Base-by-base conservation (phyloP, 1,284 basidiomycete genomes). In the Binderoboletus segoi region DNA sequence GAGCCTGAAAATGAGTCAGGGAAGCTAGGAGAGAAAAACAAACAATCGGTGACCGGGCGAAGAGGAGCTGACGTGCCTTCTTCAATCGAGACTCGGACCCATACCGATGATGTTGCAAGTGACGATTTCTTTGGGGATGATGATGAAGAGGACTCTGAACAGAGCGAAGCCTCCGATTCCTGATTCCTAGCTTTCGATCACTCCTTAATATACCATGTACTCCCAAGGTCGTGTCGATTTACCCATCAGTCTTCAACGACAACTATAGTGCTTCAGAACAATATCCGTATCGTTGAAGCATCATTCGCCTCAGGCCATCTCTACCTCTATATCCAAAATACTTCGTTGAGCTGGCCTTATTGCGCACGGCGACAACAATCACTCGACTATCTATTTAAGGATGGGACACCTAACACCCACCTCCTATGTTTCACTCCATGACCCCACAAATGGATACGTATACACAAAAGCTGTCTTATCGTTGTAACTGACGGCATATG, bases 1-100 rank as follows among this genome's bases (percentile, higher is more conserved):
- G 82, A 85, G 63, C 90, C 91, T 5, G 91, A 93, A 68, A 65
- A 79, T 41, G 72, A 76, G 12, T 51, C 65, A n/a, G 61, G 63
- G 60, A 63, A 56, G 21, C 21, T 32, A 47, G 62, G 57, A 54
- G 64, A 54, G 20, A 61, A 63, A 50, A 61, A 54, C 54, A 61
- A 53, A 50, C 62, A 47, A 24, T 43, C 23, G 20, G 53, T 49
- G 26, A 54, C 56, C 21, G 6, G 53, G 23, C 51, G 47, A 28
- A 53, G 47, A 37, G 42, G 42, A 37, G 26, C 37, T 23, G 20
- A 53, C 5, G 10, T 13, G 37, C 35, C 28, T 35, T 46, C 58
- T 41, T 41, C 58, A 24, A 48, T 16, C 33, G 61, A 60, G 30
- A n/a, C 40, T 44, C 50, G 13, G 20, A 51, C 49, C 37, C 51